Evolutionary conservation across 768 basidiomycete genomes (phyloP).

Genomic region (Russula ochroleuca): DNA sequence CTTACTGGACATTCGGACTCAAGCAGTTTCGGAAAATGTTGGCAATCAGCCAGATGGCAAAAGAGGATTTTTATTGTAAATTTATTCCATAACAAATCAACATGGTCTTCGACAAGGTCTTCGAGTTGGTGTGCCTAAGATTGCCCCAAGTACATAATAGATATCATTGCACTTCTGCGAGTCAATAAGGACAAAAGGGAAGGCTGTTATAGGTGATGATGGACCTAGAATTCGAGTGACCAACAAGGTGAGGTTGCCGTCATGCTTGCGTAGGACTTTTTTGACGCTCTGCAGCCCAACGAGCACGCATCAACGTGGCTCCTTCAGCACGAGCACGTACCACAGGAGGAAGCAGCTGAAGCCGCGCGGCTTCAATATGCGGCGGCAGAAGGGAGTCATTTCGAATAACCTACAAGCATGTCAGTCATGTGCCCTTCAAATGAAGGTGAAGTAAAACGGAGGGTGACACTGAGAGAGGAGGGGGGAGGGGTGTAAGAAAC

Average conservation of each 20-base stretch:
- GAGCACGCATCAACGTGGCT: conserved; percentile 60
- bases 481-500: not conserved
- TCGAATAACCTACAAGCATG: conserved; percentile 69
- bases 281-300: conserved; percentile 63
- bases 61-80: no score
- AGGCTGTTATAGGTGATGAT: conserved; percentile 8
- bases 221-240: conserved; percentile 7
- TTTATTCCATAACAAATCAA: no score
- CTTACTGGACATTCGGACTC: no score
- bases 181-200: conserved; percentile 1
- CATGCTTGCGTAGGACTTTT: conserved; percentile 23
- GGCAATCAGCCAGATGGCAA: no score
- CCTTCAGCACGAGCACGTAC: conserved; percentile 67
- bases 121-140: no score
- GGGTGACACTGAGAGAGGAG: not conserved
- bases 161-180: conserved; percentile 13
- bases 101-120: no score
- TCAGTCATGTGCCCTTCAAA: not conserved
- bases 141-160: no score
- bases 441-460: not conserved
- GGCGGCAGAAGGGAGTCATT: conserved; percentile 63
- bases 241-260: conserved; percentile 7
- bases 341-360: conserved; percentile 53
- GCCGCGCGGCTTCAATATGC: conserved; percentile 58
- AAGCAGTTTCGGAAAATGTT: no score